Base-by-base conservation (phyloP, 192 early-diverging fungal genomes). In the Obelidium mucronatum region DNA sequence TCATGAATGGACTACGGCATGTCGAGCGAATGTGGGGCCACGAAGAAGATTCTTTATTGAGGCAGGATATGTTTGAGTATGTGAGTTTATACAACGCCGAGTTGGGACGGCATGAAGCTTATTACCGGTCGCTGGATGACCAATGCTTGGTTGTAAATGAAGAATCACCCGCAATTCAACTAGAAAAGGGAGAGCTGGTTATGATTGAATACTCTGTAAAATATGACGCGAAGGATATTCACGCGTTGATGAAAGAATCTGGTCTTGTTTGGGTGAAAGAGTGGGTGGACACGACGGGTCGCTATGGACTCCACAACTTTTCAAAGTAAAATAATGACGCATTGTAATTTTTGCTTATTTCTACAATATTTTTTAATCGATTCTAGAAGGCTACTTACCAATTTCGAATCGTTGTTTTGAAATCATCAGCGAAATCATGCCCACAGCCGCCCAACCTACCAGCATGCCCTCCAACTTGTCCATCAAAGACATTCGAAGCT, bases 191-290 rank as follows among this genome's bases (percentile, higher is more conserved):
- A 52, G 96, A 98, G 78, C 81, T 93, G 15, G 92, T 98, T 70
- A 92, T 94, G 76, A 80, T 98, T 54, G 96, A 97, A 80, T 93
- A 93, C 69, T 92, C 92, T 0, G 92, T 94, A 89, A 98, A 98
- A 84, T 97, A 92, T 74, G 84, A 84, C 22, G 44, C 67, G 1
- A 67, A 56, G 2, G 94, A 94, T 58, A 82, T 89, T 1, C 67
- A 79, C 2, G 58, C 76, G 8, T 81, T 80, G 6, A 67, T 75
- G 6, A 69, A 77, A 22, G n/a, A 22, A 44, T 74, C 81, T 11
- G 54, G 73, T 24, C 71, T 88, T 60, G 75, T 78, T 61, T 48
- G 79, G 63, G 68, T 77, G 15, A 79, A 70, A 51, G 60, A 78
- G 33, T 88, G 79, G 79, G 81, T 81, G 3, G 86, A 88, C 42